Percentiles rank a stretch among this genome's conserved stretches.
phyloP scores from a whole-genome alignment of 495 filamentous ascomycete genomes.

The Thermochaetoides thermophila region DNA sequence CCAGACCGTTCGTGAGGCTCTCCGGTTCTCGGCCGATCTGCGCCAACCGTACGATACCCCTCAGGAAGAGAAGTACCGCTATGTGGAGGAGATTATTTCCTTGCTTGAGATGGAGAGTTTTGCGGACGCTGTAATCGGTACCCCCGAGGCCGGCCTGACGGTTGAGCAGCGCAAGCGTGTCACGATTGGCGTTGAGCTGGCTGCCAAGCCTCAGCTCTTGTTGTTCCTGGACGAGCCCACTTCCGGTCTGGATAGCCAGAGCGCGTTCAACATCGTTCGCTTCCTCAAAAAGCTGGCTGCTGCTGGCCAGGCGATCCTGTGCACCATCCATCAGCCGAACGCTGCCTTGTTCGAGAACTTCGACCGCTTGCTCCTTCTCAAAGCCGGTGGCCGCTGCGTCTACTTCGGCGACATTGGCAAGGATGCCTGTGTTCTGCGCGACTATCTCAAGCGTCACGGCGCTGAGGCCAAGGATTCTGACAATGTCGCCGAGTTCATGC shows the following conservation, averaged over 20 bases:
- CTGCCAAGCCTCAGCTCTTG: constrained; percentile 70
- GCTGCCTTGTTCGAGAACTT: constrained; percentile 72
- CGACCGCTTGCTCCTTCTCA: constrained; percentile 54
- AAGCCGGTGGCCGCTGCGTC: constrained; percentile 53
- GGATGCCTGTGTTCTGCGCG: constrained; percentile 31
- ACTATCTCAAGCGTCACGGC: constrained; percentile 37
- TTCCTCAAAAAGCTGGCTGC: constrained; percentile 75
- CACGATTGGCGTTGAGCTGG: constrained; percentile 80
- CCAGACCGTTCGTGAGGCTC: constrained; percentile 68
- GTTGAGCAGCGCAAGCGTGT: constrained; percentile 87
- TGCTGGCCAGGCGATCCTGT: constrained; percentile 76
- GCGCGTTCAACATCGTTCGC: constrained; percentile 76
- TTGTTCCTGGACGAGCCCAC: constrained; percentile 89
- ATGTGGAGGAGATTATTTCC: constrained; percentile 70
- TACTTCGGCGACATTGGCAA: constrained; percentile 52
- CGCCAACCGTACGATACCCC: constrained; percentile 60
- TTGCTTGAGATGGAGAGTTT: constrained; percentile 72
- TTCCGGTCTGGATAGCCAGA: constrained; percentile 71
- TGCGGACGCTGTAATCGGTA: constrained; percentile 73
- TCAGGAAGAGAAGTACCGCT: constrained; percentile 59
- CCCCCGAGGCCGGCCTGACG: constrained; percentile 60
- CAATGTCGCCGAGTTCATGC: constrained; percentile 78
- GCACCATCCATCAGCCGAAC: constrained; percentile 87
- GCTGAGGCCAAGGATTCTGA: constrained; percentile 40
- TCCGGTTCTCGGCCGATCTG: constrained; percentile 69